phyloP scores from a whole-genome alignment of 83 land plant species.

The Larix sibirica region DNA sequence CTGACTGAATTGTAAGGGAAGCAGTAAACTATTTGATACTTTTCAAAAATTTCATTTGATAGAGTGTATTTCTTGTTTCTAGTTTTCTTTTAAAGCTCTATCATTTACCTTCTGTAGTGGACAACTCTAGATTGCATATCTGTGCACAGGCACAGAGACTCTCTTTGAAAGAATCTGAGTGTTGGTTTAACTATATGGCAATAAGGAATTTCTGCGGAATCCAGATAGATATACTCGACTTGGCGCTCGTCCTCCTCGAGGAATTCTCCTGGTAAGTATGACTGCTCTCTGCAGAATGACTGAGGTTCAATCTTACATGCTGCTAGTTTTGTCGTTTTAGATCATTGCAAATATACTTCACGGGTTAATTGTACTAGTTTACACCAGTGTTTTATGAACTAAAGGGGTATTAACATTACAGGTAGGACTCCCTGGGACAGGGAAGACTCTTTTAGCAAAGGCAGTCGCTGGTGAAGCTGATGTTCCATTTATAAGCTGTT shows the following conservation, averaged over 20 bases:
- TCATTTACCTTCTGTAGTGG: background rate
- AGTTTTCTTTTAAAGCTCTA: background rate
- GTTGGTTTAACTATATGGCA: background rate
- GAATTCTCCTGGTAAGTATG: slow-evolving; percentile 84
- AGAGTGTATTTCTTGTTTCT: background rate
- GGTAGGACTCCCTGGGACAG: slow-evolving; percentile 99
- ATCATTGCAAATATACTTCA: background rate
- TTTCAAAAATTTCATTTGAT: background rate
- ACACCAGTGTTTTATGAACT: background rate
- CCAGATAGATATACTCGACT: slow-evolving; percentile 88
- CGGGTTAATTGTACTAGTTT: background rate
- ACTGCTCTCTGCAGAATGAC: slow-evolving; percentile 6
- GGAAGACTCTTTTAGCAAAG: slow-evolving; percentile 96
- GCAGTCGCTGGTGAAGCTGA: slow-evolving; percentile 99
- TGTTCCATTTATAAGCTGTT: slow-evolving; percentile 98
- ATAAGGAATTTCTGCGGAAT: slow-evolving; percentile 86
- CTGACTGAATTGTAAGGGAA: background rate
- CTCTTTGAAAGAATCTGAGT: background rate
- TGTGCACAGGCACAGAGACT: no score
- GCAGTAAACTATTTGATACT: background rate
- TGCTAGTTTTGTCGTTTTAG: background rate
- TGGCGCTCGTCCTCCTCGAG: slow-evolving; percentile 99
- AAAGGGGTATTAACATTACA: slow-evolving; percentile 22
- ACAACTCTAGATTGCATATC: background rate
- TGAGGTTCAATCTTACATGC: background rate